Percentiles rank a stretch among this genome's conserved stretches.
These are phyloP conservation scores for Cornus suecica DNA, from an alignment of 148 eudicot species.

Conservation along the genomic window DNA sequence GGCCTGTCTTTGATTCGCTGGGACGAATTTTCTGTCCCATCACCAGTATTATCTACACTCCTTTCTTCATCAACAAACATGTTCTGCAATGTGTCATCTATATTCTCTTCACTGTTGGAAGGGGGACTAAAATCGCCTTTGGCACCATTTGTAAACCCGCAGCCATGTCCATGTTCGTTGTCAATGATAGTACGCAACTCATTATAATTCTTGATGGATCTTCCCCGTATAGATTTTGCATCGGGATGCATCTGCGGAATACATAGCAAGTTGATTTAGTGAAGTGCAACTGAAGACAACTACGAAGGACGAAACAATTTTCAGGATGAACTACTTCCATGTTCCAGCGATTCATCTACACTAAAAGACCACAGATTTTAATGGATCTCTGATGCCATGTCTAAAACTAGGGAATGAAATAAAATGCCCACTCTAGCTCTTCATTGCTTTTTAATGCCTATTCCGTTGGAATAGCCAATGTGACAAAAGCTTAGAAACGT, in stretches of 20 bases:
- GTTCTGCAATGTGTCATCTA: slow-evolving; percentile 6
- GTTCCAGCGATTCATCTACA: neutral
- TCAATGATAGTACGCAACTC: slow-evolving; percentile 5
- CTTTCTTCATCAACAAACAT: neutral
- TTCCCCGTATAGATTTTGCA: slow-evolving; percentile 10
- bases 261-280: neutral
- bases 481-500: too few relatives aligned
- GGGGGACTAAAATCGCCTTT: neutral
- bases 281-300: neutral
- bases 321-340: neutral
- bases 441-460: too few relatives aligned
- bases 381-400: neutral
- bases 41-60: slow-evolving; percentile 7
- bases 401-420: too few relatives aligned
- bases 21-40: slow-evolving; percentile 1
- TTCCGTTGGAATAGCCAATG: too few relatives aligned
- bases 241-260: slow-evolving; percentile 12
- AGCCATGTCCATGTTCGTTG: neutral
- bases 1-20: neutral
- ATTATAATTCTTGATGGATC: slow-evolving; percentile 10
- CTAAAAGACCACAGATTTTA: neutral
- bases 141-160: neutral
- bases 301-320: neutral
- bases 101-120: slow-evolving; percentile 7
- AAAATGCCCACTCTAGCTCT: too few relatives aligned